Evolutionary conservation across 805 yeast genomes (phyloP).

Genomic region (Wickerhamiella azyma): DNA sequence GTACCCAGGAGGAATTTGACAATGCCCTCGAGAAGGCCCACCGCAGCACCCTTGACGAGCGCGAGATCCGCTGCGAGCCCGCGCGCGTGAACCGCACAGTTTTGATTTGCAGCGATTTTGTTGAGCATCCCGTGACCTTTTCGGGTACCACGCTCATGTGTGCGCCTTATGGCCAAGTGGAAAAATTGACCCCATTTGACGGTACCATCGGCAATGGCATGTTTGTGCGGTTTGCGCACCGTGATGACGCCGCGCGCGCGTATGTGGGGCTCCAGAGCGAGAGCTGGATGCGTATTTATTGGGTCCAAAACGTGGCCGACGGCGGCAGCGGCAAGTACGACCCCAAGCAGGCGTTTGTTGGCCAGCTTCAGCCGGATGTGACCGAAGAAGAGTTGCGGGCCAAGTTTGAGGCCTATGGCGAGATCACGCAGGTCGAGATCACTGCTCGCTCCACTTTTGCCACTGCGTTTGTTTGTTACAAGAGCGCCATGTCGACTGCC

Average conservation of each 20-base stretch:
- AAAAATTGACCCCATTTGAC: constrained; percentile 35
- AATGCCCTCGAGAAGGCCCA: constrained; percentile 57
- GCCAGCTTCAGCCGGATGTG: constrained; percentile 47
- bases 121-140: background rate
- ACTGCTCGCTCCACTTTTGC: constrained; percentile 28
- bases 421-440: constrained; percentile 41
- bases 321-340: constrained; percentile 32
- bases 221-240: constrained; percentile 65
- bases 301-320: constrained; percentile 10
- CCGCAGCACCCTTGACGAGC: constrained; percentile 52
- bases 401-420: constrained; percentile 57
- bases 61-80: constrained; percentile 73
- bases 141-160: constrained; percentile 17
- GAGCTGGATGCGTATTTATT: background rate
- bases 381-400: constrained; percentile 41
- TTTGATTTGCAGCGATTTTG: constrained; percentile 29
- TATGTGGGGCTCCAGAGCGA: constrained; percentile 33
- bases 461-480: constrained; percentile 63
- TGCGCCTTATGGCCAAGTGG: constrained; percentile 49
- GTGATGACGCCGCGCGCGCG: constrained; percentile 82
- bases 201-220: constrained; percentile 32
- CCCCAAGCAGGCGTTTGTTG: constrained; percentile 57
- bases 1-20: constrained; percentile 53
- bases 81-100: constrained; percentile 87
- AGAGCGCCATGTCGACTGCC: constrained; percentile 61